A percentile compares a stretch with the other conserved stretches of the same genome.
These are phyloP conservation scores for Aspergillus sojae DNA, from an alignment of 2,329 filamentous ascomycete genomes.

Conservation along the genomic window DNA sequence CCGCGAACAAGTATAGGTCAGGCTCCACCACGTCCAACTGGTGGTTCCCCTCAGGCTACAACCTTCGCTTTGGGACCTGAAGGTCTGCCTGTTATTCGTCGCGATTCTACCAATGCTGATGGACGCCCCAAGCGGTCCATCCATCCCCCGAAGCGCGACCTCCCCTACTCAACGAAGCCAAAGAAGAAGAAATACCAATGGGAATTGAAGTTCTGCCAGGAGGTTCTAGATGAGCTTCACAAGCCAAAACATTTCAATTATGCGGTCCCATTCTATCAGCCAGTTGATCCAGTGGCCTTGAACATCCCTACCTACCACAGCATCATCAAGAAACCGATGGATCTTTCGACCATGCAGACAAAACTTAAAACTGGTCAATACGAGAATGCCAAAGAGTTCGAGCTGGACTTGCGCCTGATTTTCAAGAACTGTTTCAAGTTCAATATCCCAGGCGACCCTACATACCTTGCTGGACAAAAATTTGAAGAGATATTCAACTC, in stretches of 20 bases:
- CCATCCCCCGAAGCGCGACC: constrained; percentile 87
- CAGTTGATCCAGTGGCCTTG: constrained; percentile 90
- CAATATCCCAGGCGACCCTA: constrained; percentile 77
- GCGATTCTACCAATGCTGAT: constrained; percentile 77
- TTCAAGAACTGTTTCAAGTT: constrained; percentile 91
- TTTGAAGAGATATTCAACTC: constrained; percentile 74
- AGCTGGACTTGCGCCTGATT: constrained; percentile 79
- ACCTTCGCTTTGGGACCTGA: constrained; percentile 77
- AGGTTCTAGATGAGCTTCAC: constrained; percentile 75
- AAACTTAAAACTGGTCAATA: constrained; percentile 82
- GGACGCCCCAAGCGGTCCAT: constrained; percentile 91
- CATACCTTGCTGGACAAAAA: constrained; percentile 70
- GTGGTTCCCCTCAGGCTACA: constrained; percentile 45
- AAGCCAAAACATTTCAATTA: constrained; percentile 69
- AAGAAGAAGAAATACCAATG: constrained; percentile 89
- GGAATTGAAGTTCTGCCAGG: constrained; percentile 87
- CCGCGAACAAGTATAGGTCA: constrained; percentile 48
- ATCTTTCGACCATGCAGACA: constrained; percentile 76
- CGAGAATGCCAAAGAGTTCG: constrained; percentile 79
- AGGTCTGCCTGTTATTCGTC: constrained; percentile 78
- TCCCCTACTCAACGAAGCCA: constrained; percentile 84
- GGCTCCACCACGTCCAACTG: constrained; percentile 36
- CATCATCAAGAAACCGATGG: constrained; percentile 96
- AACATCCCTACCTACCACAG: constrained; percentile 93
- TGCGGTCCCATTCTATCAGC: constrained; percentile 75